Evolutionary conservation across 768 basidiomycete genomes (phyloP), one percentile per base, ranked within the genome.

Genomic region (Royoungia palumana): DNA sequence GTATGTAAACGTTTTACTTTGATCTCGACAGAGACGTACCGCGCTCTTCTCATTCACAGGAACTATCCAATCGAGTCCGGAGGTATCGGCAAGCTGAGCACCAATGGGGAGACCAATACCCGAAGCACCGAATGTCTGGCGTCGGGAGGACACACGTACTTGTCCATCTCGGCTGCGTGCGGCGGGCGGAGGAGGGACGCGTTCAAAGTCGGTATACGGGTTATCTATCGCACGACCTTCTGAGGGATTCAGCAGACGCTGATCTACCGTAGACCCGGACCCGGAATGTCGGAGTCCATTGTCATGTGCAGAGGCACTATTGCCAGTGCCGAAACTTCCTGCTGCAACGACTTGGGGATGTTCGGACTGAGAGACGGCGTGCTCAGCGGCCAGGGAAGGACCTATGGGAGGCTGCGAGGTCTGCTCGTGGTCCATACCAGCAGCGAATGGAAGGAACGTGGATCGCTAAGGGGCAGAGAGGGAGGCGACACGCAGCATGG

Each of bases 1-100:
- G 20, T 19, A 28, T 25, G 4, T 21, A 19, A 27, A 6, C 9
- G 25, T 32, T 32, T 12, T 4, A 34, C 13, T 21, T n/a, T 2
- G 11, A 21, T 16, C 32, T 11, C 21, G 24, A 38, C 7, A 28
- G 34, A 20, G n/a, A 54, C 66, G 40, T 38, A 64, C 66, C 5
- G 12, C 32, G 4, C 9, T 14, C 43, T 56, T 69, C 17, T 46
- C 51, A 5, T 65, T 37, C 25, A 61, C 36, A 2, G 66, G 66
- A 9, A 67, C 57, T 40, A 67, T 63, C 52, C 53, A 57, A 41
- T 67, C 66, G 10, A 67, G 27, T 4, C 44, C 58, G 14, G 55
- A 48, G 10, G 14, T 2, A 19, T 39, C 37, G 6, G 4, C 14
- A 16, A 14, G 32, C 3, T 14, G 34, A 17, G 43, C 36, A 6